phyloP scores from a whole-genome alignment of 805 yeast species.

The Candida piceae region DNA sequence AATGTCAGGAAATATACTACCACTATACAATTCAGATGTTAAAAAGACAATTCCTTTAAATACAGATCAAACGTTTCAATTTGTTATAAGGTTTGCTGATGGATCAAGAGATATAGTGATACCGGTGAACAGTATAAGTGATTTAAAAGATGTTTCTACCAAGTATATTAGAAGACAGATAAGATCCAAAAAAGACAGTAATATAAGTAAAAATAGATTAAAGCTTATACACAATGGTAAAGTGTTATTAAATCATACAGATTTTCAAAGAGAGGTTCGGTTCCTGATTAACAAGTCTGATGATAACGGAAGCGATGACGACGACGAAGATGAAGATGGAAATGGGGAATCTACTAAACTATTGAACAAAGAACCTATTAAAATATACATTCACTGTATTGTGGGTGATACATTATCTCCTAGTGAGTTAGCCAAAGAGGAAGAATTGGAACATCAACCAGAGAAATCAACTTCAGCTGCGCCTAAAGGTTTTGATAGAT shows the following conservation, averaged over 20 bases:
- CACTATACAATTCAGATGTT: conserved; percentile 12
- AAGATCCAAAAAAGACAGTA: conserved; percentile 27
- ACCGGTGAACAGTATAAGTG: conserved; percentile 23
- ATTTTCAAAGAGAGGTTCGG: conserved; percentile 47
- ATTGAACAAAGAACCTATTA: conserved; percentile 16
- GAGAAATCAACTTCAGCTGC: conserved; percentile 55
- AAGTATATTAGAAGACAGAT: conserved; percentile 38
- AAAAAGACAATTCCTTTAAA: conserved; percentile 1
- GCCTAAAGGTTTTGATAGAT: conserved; percentile 78
- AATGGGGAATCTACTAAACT: not conserved
- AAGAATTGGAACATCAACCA: conserved; percentile 51
- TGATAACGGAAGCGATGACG: conserved; percentile 14
- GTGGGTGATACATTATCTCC: conserved; percentile 59
- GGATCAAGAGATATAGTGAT: conserved; percentile 38
- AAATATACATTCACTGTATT: conserved; percentile 72
- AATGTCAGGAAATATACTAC: conserved; percentile 14
- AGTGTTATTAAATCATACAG: conserved; percentile 52
- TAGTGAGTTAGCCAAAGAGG: conserved; percentile 56
- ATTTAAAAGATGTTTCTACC: conserved; percentile 32
- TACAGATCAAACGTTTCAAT: conserved; percentile 8
- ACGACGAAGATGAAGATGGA: not conserved
- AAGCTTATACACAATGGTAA: conserved; percentile 67
- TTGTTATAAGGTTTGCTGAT: conserved; percentile 43
- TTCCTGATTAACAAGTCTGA: conserved; percentile 15
- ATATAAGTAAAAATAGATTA: conserved; percentile 40